Evolutionary conservation across 139 green algal genomes (phyloP).

Genomic region (Micractinium conductrix): DNA sequence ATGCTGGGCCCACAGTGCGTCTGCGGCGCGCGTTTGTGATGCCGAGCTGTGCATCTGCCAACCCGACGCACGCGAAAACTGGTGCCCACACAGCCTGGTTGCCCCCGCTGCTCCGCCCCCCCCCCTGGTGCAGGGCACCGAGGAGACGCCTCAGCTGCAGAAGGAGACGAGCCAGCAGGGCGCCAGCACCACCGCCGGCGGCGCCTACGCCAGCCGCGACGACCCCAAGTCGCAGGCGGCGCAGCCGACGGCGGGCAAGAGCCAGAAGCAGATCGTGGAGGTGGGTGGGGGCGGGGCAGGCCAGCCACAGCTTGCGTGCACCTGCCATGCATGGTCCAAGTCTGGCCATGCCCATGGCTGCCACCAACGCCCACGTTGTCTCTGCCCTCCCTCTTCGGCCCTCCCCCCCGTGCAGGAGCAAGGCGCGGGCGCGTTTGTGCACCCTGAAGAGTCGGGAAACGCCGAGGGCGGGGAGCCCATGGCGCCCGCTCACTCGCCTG

Average conservation of each 20-base stretch:
- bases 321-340: not conserved
- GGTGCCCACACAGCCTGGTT: too few relatives aligned
- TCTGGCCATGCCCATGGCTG: too few relatives aligned
- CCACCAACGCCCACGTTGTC: too few relatives aligned
- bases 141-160: constrained; percentile 31
- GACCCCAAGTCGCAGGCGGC: constrained; percentile 4
- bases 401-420: constrained; percentile 12
- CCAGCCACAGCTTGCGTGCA: not conserved
- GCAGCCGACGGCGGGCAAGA: constrained; percentile 26
- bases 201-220: constrained; percentile 30
- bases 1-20: too few relatives aligned
- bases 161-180: constrained; percentile 28
- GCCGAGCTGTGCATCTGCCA: too few relatives aligned
- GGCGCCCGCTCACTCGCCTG: not conserved
- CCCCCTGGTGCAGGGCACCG: too few relatives aligned
- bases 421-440: constrained; percentile 1
- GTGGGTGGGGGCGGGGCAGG: not conserved
- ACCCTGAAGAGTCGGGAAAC: not conserved
- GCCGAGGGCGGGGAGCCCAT: constrained; percentile 18
- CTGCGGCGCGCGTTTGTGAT: too few relatives aligned
- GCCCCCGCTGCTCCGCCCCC: too few relatives aligned
- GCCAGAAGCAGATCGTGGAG: constrained; percentile 25
- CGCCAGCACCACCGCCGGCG: not conserved
- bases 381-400: not conserved
- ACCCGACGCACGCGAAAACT: too few relatives aligned